These are phyloP conservation scores for Oemleria cerasiformis DNA, from an alignment of 306 rosid genomes.

Conservation along the genomic window DNA sequence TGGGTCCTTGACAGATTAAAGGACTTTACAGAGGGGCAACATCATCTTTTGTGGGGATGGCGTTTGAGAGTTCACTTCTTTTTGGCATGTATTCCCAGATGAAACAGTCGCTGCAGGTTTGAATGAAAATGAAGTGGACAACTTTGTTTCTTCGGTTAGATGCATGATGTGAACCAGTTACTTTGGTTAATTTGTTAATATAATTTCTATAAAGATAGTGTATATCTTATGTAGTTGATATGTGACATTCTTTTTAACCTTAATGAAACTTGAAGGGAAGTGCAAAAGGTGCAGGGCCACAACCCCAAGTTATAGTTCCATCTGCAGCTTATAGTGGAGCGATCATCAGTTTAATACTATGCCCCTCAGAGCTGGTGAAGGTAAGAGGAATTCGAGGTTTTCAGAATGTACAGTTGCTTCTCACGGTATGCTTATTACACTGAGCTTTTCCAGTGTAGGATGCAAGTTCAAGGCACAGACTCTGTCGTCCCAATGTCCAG, in stretches of 20 bases:
- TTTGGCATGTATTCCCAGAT: slow-evolving; percentile 90
- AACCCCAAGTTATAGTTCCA: slow-evolving; percentile 68
- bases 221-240: slow-evolving; percentile 14
- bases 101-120: slow-evolving; percentile 78
- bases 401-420: slow-evolving; percentile 15
- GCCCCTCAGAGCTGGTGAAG: slow-evolving; percentile 92
- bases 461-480: slow-evolving; percentile 94
- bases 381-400: slow-evolving; percentile 40
- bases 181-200: slow-evolving; percentile 9
- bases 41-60: slow-evolving; percentile 83
- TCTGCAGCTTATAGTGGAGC: slow-evolving; percentile 85
- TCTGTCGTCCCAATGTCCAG: slow-evolving; percentile 62
- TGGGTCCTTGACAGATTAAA: slow-evolving; percentile 57
- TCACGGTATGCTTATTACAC: slow-evolving; percentile 24
- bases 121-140: slow-evolving; percentile 25
- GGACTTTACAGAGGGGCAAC: slow-evolving; percentile 98
- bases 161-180: slow-evolving; percentile 1
- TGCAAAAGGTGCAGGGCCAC: slow-evolving; percentile 55
- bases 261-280: slow-evolving; percentile 54
- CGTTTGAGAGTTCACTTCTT: slow-evolving; percentile 85
- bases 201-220: slow-evolving; percentile 12
- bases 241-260: slow-evolving; percentile 17
- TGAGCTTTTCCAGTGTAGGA: slow-evolving; percentile 82
- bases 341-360: slow-evolving; percentile 77
- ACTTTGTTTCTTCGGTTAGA: slow-evolving; percentile 16